Evolutionary conservation across 2,329 filamentous ascomycete species (phyloP), one percentile per base, ranked within the genome.

Genomic region (Fusarium luffae): DNA sequence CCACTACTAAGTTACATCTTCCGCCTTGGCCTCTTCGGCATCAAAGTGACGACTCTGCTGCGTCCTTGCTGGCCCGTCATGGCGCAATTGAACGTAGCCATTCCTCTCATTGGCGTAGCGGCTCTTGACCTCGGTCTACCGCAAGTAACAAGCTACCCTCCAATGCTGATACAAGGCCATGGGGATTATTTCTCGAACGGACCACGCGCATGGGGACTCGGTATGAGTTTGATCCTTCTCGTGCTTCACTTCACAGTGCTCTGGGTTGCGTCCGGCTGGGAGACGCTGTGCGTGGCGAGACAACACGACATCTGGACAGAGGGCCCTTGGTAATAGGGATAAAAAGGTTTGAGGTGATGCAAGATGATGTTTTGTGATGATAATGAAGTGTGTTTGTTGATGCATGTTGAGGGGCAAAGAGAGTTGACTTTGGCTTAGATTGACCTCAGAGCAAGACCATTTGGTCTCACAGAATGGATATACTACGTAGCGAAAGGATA

Each of bases 41-140:
- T 86, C 51, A 97, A 97, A 78, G 80, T 94, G 11, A 80, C 85
- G 14, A 88, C 88, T 0, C 79, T 96, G 12, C 84, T 86, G 4
- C 84, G 86, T 48, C 87, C 90, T 1, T 97, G 94, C 77, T 89
- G 88, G 77, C 93, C 93, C 0, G 89, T 90, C 60, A 88, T 89
- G 44, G 84, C 88, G n/a, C 90, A 86, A 46, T 82, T 88, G 9
- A 86, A 86, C 77, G 80, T 94, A 7, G 84, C 89, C 7, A 89
- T 91, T 70, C 89, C 91, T 5, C 81, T 97, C 3, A 80, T 97
- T 7, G 79, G 86, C 5, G 78, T 95, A 10, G 93, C 93, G 11
- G 88, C 86, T 2, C 72, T 93, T 14, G 93, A 94, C 59, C 77
- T 90, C n/a, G 84, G 81, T 23, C 70, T 85, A 34, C 79, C 83